phyloP scores from a whole-genome alignment of 768 basidiomycete genomes.

The Wakefieldia striispora region DNA sequence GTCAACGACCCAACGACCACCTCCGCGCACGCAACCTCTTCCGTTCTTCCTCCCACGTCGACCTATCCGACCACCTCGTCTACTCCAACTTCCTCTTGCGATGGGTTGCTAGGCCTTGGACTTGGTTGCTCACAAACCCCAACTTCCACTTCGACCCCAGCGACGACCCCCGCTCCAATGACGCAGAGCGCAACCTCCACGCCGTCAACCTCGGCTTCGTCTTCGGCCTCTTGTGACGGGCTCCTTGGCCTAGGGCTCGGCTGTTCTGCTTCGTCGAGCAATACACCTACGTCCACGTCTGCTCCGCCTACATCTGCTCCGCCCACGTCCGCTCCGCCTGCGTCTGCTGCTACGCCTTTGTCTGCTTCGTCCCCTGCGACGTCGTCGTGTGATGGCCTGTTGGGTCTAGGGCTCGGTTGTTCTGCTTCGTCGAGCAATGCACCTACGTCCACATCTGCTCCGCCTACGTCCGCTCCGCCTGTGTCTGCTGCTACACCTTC shows the following conservation, averaged over 20 bases:
- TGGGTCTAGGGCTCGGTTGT: conserved; percentile 16
- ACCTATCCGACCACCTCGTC: background rate
- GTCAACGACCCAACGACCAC: background rate
- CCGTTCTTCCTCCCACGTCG: conserved; percentile 10
- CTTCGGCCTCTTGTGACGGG: conserved; percentile 1
- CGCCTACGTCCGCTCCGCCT: background rate
- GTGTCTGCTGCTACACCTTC: background rate
- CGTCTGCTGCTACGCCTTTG: background rate
- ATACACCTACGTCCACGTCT: conserved; percentile 1
- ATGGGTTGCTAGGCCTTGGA: conserved; percentile 18
- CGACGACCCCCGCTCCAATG: background rate
- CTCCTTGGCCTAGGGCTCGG: background rate
- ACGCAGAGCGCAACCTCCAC: background rate
- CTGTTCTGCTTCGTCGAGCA: background rate
- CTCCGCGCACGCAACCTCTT: conserved; percentile 9
- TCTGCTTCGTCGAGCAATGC: conserved; percentile 4
- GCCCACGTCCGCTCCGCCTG: background rate
- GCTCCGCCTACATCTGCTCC: no score
- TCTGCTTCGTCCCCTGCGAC: background rate
- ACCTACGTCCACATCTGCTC: background rate
- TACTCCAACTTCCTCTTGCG: conserved; percentile 13
- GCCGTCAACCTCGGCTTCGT: background rate
- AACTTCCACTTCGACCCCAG: conserved; percentile 1
- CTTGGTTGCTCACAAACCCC: conserved; percentile 14
- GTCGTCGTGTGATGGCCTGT: conserved; percentile 2